These are phyloP conservation scores for Pythium biforme DNA, from an alignment of 352 stramenopile species.

Conservation along the genomic window DNA sequence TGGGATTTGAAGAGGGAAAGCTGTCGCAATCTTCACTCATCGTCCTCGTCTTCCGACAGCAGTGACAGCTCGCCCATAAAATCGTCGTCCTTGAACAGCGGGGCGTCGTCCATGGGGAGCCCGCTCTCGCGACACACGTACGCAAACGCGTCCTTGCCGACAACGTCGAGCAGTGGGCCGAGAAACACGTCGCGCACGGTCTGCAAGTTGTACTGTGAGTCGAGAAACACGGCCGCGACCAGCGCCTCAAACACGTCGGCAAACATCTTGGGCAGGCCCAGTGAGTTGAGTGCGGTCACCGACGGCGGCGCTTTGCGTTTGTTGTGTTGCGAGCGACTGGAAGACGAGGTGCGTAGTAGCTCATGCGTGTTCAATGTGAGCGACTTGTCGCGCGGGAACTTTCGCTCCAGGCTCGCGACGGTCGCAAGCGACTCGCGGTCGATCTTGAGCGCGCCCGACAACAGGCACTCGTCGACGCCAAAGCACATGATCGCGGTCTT, in stretches of 20 bases:
- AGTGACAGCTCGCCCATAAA: conserved; percentile 18
- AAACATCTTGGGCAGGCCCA: conserved; percentile 81
- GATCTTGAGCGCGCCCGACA: conserved; percentile 60
- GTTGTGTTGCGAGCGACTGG: neutral
- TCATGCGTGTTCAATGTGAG: conserved; percentile 2
- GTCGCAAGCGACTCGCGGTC: conserved; percentile 62
- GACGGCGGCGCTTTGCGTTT: neutral
- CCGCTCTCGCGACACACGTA: conserved; percentile 79
- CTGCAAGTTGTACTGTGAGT: conserved; percentile 69
- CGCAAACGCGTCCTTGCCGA: conserved; percentile 66
- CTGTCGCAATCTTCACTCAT: conserved; percentile 20
- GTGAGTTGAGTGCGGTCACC: conserved; percentile 31
- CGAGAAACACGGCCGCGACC: conserved; percentile 84
- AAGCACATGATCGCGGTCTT: conserved; percentile 82
- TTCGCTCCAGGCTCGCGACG: conserved; percentile 47
- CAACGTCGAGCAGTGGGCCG: conserved; percentile 64
- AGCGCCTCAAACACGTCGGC: conserved; percentile 87
- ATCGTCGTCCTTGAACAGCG: conserved; percentile 11
- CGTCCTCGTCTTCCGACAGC: conserved; percentile 17
- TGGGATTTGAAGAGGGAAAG: no score
- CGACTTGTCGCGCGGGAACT: conserved; percentile 33
- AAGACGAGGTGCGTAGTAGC: neutral
- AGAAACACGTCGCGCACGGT: conserved; percentile 83
- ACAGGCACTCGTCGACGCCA: conserved; percentile 79
- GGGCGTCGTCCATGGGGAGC: conserved; percentile 33